Percentiles rank a stretch among this genome's conserved stretches.
Conservation (phyloP, 805 yeast genomes). For the Ogataea angusta region DNA sequence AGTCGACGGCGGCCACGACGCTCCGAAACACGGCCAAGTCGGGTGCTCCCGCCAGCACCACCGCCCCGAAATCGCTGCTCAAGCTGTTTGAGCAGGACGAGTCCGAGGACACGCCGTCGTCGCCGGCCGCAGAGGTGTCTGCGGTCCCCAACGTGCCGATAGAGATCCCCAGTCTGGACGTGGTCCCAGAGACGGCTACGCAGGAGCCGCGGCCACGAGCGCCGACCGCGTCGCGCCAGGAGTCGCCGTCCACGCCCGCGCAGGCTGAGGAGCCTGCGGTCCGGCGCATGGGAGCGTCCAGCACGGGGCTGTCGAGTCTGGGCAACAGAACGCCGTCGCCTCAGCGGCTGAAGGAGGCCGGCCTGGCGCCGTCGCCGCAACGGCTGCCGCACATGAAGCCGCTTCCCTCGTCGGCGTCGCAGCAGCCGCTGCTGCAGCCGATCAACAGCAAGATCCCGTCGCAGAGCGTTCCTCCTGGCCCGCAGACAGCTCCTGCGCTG, state of each 20-base stretch:
- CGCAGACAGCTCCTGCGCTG: constrained; percentile 29
- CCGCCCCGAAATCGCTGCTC: constrained; percentile 70
- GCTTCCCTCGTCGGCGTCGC: constrained; percentile 37
- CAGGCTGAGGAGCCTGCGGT: constrained; percentile 17
- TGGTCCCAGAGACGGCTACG: constrained; percentile 1
- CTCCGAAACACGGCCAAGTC: constrained; percentile 15
- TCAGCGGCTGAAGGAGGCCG: constrained; percentile 29
- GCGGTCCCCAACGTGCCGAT: constrained; percentile 8
- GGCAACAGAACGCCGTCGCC: constrained; percentile 48
- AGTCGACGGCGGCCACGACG: constrained; percentile 17
- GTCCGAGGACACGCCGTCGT: constrained; percentile 21
- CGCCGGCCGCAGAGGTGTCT: background rate
- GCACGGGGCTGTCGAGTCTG: constrained; percentile 38
- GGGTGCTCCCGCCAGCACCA: constrained; percentile 31
- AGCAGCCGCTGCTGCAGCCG: constrained; percentile 50
- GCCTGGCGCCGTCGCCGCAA: constrained; percentile 29
- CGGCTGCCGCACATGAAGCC: constrained; percentile 49
- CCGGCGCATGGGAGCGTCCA: constrained; percentile 37
- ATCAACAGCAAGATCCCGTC: constrained; percentile 42
- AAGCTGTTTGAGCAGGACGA: constrained; percentile 62
- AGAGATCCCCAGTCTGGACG: constrained; percentile 10
- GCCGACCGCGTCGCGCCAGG: constrained; percentile 41
- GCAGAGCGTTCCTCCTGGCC: constrained; percentile 20
- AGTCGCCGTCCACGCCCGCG: constrained; percentile 21
- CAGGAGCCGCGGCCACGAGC: constrained; percentile 35